Evolutionary conservation across 768 basidiomycete species (phyloP), one percentile per base, ranked within the genome.

Genomic region (Suillus variegatus): DNA sequence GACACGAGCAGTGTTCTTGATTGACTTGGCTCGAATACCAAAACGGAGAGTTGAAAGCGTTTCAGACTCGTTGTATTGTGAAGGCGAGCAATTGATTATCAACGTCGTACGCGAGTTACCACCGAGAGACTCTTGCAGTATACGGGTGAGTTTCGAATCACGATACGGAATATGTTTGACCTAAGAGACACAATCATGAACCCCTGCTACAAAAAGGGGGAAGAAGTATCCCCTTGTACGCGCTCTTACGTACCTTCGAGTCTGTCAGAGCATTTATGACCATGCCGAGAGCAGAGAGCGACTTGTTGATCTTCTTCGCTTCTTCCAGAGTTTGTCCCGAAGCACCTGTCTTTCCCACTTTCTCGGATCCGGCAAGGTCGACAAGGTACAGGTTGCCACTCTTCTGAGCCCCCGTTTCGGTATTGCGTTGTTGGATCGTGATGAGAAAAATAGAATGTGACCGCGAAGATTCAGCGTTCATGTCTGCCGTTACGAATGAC

Each of bases 221-320:
- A 25, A 61, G n/a, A 47, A 46, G 20, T 3, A 20, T 52, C 61
- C 52, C 46, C 16, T 40, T 20, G 43, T 47, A 65, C 47, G 57
- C 56, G 60, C 47, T 62, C 36, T 38, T 41, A 72, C 85, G 63
- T 68, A 92, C 97, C 86, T 99, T 99, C 67, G 89, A 83, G 73
- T 99, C 97, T 6, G 97, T 99, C 67, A 99, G 80, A 5, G 97
- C 95, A 71, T 99, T 99, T 75, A 99, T 99, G 73, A 99, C 97
- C 95, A 99, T 99, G 44, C 97, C 97, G 68, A 99, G 86, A 13
- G 97, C 97, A 20, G 95, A 97, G 35, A 99, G 81, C 36, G 93
- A 95, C 79, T 99, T 99, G 82, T 99, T 99, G 81, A 99, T 99
- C 85, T 99, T 99, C 88, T 99, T 99, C 16, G 97, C 97, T 79